Evolutionary conservation across 2,329 filamentous ascomycete species (phyloP).

Genomic region (Nigrospora osmanthi): DNA sequence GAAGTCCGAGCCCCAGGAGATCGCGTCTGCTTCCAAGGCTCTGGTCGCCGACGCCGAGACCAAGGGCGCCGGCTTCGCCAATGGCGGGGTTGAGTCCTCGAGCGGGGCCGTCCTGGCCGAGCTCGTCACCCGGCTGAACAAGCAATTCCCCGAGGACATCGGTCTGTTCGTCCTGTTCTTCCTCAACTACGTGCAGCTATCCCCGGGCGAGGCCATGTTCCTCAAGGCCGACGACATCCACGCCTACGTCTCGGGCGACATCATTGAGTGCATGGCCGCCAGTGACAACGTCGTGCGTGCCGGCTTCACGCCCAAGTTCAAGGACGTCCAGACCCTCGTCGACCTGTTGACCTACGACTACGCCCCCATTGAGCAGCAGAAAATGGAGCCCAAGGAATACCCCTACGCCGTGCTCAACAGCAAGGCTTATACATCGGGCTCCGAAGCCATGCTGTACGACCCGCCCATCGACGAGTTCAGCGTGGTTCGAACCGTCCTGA

Average conservation of each 20-base stretch:
- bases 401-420: constrained; percentile 78
- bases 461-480: constrained; percentile 95
- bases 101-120: constrained; percentile 64
- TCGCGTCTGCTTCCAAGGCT: constrained; percentile 57
- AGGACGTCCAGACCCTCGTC: constrained; percentile 84
- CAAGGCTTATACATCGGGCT: constrained; percentile 71
- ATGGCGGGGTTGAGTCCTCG: constrained; percentile 60
- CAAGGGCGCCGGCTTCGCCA: constrained; percentile 67
- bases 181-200: constrained; percentile 86
- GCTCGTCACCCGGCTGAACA: constrained; percentile 69
- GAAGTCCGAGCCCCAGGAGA: constrained; percentile 60
- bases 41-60: constrained; percentile 64
- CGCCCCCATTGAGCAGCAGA: constrained; percentile 89
- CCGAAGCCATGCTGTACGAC: constrained; percentile 72
- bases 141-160: constrained; percentile 82
- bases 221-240: constrained; percentile 95
- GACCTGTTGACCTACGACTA: constrained; percentile 93
- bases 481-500: constrained; percentile 74
- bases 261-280: constrained; percentile 98
- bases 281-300: constrained; percentile 98
- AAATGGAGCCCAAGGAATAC: constrained; percentile 81
- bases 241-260: constrained; percentile 86
- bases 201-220: constrained; percentile 90
- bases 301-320: constrained; percentile 97
- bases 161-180: constrained; percentile 95